Conservation (phyloP, 177 flowering plant species). For the Tripterygium wilfordii region DNA sequence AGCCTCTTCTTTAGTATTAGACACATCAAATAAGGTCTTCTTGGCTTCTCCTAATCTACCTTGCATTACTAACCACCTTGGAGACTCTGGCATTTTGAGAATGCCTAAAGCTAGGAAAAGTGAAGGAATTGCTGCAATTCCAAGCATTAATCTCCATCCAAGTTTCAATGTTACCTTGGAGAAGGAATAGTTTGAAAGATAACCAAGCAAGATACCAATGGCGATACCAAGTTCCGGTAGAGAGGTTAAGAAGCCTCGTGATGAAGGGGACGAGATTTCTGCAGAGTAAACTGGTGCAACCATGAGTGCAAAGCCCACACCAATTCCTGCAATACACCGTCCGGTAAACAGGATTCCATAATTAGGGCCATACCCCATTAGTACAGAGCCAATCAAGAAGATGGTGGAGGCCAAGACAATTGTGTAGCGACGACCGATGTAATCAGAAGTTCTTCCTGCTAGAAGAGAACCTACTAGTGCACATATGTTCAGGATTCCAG, state of each 20-base stretch:
- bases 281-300: conserved; percentile 55
- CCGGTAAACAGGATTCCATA: conserved; percentile 37
- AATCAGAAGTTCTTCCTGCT: conserved; percentile 51
- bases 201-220: conserved; percentile 39
- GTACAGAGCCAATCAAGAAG: conserved; percentile 39
- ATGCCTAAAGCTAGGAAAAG: conserved; percentile 25
- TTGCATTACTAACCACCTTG: conserved; percentile 35
- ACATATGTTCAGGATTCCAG: conserved; percentile 42
- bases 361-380: conserved; percentile 46
- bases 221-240: conserved; percentile 47
- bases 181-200: conserved; percentile 36
- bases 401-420: conserved; percentile 35
- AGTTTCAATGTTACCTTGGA: conserved; percentile 25
- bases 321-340: conserved; percentile 43
- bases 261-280: conserved; percentile 32
- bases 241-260: conserved; percentile 36
- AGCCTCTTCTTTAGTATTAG: conserved; percentile 42
- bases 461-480: conserved; percentile 36
- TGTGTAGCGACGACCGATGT: conserved; percentile 48
- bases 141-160: conserved; percentile 53
- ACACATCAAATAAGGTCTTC: conserved; percentile 20
- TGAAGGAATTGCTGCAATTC: conserved; percentile 37
- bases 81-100: conserved; percentile 42
- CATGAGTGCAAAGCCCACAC: conserved; percentile 54
- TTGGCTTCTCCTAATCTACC: conserved; percentile 33